These are phyloP conservation scores for Colletotrichum sp. DNA, from an alignment of 2,329 filamentous ascomycete genomes.

Conservation along the genomic window DNA sequence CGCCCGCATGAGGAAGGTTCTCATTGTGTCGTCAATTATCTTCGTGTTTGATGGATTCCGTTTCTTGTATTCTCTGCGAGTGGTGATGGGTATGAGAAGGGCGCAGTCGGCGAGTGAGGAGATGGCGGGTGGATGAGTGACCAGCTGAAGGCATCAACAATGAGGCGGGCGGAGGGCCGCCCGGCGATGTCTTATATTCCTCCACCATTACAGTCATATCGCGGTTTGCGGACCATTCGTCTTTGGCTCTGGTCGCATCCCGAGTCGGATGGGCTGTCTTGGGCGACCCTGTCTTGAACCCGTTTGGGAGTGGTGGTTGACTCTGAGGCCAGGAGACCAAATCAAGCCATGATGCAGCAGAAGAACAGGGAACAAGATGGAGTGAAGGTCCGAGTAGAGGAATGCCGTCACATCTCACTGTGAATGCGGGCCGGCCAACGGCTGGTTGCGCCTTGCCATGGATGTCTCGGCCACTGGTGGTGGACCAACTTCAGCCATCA, in stretches of 20 bases:
- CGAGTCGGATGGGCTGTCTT: not conserved
- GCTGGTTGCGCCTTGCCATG: not conserved
- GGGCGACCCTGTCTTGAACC: not conserved
- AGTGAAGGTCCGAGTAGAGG: not conserved
- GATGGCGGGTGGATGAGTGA: not conserved
- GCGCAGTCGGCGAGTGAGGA: not conserved
- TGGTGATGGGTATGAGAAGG: not conserved
- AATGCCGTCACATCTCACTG: not conserved
- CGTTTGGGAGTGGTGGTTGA: not conserved
- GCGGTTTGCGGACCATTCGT: not conserved
- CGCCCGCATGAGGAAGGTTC: not conserved
- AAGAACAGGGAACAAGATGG: not conserved
- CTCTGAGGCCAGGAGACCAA: not conserved
- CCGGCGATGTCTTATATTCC: not conserved
- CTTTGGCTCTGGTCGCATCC: not conserved
- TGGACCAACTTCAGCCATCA: not conserved
- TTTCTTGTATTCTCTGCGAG: not conserved
- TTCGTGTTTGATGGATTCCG: not conserved
- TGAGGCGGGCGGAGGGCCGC: not conserved
- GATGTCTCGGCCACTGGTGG: not conserved
- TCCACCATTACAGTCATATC: not conserved
- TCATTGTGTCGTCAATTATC: not conserved
- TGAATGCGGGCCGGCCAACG: not conserved
- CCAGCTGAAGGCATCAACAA: not conserved
- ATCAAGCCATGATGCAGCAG: not conserved